These are phyloP conservation scores for Colletotrichum musicola DNA, from an alignment of 2,329 filamentous ascomycete genomes.

Conservation along the genomic window DNA sequence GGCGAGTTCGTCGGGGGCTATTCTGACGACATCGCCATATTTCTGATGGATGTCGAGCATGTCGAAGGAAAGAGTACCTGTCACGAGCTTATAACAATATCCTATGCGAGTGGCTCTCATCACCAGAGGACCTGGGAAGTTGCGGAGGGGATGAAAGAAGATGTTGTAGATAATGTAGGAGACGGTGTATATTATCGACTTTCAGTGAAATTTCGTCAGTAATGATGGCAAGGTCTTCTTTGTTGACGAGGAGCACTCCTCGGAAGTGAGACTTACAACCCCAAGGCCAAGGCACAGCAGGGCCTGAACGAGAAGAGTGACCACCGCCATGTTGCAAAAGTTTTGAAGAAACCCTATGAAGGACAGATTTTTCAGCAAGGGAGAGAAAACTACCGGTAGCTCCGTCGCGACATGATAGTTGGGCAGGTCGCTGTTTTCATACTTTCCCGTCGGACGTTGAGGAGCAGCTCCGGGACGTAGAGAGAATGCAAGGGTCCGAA, in stretches of 20 bases:
- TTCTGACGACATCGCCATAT: conserved; percentile 60
- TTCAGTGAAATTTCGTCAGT: not conserved
- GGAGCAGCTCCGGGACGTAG: not conserved
- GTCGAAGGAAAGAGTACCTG: conserved; percentile 22
- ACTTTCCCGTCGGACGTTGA: not conserved
- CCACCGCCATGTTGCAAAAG: conserved; percentile 8
- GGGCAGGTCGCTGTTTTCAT: not conserved
- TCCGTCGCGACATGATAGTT: no score
- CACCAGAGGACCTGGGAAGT: conserved; percentile 46
- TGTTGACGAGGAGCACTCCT: not conserved
- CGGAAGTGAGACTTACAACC: not conserved
- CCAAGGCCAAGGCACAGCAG: conserved; percentile 15
- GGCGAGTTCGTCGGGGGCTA: conserved; percentile 60
- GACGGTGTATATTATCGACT: conserved; percentile 17
- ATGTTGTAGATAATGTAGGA: conserved; percentile 46
- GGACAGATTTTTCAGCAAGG: not conserved
- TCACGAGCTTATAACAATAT: conserved; percentile 4
- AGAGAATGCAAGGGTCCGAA: no score
- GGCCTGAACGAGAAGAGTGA: not conserved
- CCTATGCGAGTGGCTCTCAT: conserved; percentile 24
- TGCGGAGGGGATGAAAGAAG: conserved; percentile 49
- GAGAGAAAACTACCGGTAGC: no score
- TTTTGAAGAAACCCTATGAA: not conserved
- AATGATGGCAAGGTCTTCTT: no score
- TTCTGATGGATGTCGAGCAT: conserved; percentile 45